Percentiles rank a stretch among this genome's conserved stretches.
These are phyloP conservation scores for Camellia japonica DNA, from an alignment of 148 eudicot genomes.

Conservation along the genomic window DNA sequence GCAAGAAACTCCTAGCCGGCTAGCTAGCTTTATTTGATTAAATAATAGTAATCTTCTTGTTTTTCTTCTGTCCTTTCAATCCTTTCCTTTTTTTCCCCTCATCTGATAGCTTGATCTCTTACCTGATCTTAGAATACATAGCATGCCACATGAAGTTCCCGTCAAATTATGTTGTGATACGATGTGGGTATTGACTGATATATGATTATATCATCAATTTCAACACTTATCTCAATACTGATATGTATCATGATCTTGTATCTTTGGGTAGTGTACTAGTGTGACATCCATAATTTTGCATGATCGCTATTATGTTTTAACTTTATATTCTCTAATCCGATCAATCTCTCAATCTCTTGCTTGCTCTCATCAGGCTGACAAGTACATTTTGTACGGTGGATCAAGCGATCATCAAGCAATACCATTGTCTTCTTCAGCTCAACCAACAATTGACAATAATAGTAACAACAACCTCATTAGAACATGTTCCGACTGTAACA, in stretches of 20 bases:
- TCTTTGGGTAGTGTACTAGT: neutral
- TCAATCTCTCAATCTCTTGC: neutral
- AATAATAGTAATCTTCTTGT: neutral
- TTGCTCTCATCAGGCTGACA: constrained; percentile 5
- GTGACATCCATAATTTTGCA: neutral
- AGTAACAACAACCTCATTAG: constrained; percentile 24
- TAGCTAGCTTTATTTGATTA: neutral
- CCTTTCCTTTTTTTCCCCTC: neutral
- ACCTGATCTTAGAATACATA: neutral
- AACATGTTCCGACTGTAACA: constrained; percentile 49
- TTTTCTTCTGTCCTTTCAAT: neutral
- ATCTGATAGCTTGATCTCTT: neutral
- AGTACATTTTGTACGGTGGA: neutral
- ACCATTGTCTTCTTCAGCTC: neutral
- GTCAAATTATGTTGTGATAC: neutral
- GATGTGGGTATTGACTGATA: neutral
- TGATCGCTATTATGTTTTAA: neutral
- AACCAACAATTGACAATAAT: neutral
- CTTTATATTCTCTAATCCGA: neutral
- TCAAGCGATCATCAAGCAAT: constrained; percentile 10
- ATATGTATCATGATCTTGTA: too few relatives aligned
- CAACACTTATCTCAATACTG: too few relatives aligned
- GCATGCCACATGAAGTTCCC: neutral
- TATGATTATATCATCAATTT: too few relatives aligned
- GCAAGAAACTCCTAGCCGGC: neutral